These are phyloP conservation scores for Lathyrus oleraceus DNA, from an alignment of 306 rosid species.

Conservation along the genomic window DNA sequence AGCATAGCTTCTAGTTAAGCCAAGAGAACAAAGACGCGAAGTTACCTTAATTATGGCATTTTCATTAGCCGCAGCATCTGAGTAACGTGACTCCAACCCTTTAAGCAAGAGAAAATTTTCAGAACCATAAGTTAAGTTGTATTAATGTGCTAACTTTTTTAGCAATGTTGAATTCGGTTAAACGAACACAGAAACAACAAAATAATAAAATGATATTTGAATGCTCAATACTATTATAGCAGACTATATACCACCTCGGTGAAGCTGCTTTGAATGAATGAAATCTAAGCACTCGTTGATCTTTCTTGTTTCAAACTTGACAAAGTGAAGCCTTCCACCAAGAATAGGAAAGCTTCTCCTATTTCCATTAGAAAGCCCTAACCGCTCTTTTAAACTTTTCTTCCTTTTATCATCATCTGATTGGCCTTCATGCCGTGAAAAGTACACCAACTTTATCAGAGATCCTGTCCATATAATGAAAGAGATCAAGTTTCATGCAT, in stretches of 20 bases:
- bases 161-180: conserved; percentile 18
- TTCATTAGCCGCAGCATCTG: conserved; percentile 52
- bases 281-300: conserved; percentile 92
- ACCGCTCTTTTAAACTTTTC: conserved; percentile 61
- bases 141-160: background rate
- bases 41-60: conserved; percentile 86
- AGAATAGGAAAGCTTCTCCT: conserved; percentile 95
- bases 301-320: conserved; percentile 93
- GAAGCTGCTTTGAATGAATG: conserved; percentile 92
- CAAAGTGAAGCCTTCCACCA: conserved; percentile 99
- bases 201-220: conserved; percentile 6
- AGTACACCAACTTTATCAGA: conserved; percentile 92
- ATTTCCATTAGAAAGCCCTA: conserved; percentile 71
- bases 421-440: conserved; percentile 84
- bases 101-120: conserved; percentile 16
- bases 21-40: conserved; percentile 2
- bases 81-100: conserved; percentile 69
- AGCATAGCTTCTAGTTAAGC: conserved; percentile 19
- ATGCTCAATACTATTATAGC: conserved; percentile 6
- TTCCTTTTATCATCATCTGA: conserved; percentile 74
- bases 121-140: conserved; percentile 1
- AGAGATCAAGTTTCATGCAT: conserved; percentile 25
- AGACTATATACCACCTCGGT: conserved; percentile 63
- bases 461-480: conserved; percentile 66
- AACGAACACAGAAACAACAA: conserved; percentile 25